Base-by-base conservation (phyloP, 2,329 filamentous ascomycete species). In the Curvularia lunata region DNA sequence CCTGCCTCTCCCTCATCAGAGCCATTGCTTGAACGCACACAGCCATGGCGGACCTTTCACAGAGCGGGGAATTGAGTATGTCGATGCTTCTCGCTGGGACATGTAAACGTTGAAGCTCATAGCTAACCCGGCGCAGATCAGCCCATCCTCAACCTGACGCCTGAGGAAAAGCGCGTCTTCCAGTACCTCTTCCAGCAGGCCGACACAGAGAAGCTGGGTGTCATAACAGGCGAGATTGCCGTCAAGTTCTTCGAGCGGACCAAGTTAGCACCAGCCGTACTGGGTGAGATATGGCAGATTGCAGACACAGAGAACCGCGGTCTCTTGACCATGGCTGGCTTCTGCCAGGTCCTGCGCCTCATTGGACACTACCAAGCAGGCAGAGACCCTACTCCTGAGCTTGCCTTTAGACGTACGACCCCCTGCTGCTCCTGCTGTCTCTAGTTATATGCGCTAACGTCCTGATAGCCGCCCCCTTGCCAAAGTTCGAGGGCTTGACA, bases 221-320 rank as follows among this genome's bases (percentile, higher is more conserved):
- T 98, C 64, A 91, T 99, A 32, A 97, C 95, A 18, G 95, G 95
- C 78, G 95, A 99, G 79, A 86, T 96, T 61, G 95, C 95, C 58
- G 93, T 99, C 77, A 91, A 92, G 76, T 98, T 99, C 83, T 99
- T 99, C 75, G 93, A 98, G 79, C 95, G 95, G 83, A 98, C 95
- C 45, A 89, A 91, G 67, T 84, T 99, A 48, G 88, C 94, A 61
- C 91, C 93, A 52, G 88, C 91, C 61, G 84, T 95, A 48, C 84
- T 99, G 58, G 95, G 94, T 78, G 78, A 97, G 91, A 98, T 99
- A 84, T 99, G 95, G 95, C 94, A 98, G 80, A 95, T 99, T 76
- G 94, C 95, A 67, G 95, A 99, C 81, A 92, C 87, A 66, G 94
- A 98, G 81, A 99, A 99, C 81, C 88, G 93, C 64, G 95, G 95